These are phyloP conservation scores for Nakataea oryzae DNA, from an alignment of 2,329 filamentous ascomycete species.

Conservation along the genomic window DNA sequence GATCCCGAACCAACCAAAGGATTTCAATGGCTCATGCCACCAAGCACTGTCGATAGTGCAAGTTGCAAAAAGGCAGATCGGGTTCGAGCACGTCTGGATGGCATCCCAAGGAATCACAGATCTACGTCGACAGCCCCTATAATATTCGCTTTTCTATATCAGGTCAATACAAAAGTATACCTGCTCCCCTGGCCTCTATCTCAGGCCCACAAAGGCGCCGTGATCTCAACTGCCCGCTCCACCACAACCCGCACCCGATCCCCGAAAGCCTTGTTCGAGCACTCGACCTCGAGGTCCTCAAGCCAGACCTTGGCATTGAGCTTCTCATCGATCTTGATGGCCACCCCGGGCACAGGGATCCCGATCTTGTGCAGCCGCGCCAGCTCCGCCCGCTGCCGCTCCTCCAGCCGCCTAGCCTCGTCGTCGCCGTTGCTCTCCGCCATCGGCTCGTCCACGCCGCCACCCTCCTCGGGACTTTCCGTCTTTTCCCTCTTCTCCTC, in stretches of 20 bases:
- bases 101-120: neutral
- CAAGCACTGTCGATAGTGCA: neutral
- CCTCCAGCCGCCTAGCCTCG: constrained; percentile 34
- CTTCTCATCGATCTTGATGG: constrained; percentile 84
- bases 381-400: constrained; percentile 56
- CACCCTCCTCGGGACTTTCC: constrained; percentile 20
- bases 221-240: constrained; percentile 79
- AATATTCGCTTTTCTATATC: neutral
- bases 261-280: constrained; percentile 63
- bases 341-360: constrained; percentile 81
- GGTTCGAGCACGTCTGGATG: too few relatives aligned
- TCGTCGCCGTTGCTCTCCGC: constrained; percentile 15
- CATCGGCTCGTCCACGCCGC: constrained; percentile 14
- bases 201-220: constrained; percentile 60
- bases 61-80: neutral
- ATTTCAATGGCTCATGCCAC: too few relatives aligned
- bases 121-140: neutral
- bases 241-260: constrained; percentile 84
- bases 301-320: constrained; percentile 84
- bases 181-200: too few relatives aligned
- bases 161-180: neutral
- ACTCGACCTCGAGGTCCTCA: constrained; percentile 85
- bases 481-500: constrained; percentile 13
- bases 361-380: constrained; percentile 72
- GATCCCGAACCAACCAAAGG: too few relatives aligned